A percentile compares a stretch with the other conserved stretches of the same genome.
These are phyloP conservation scores for Ceriops zippeliana DNA, from an alignment of 345 rosid species.

Conservation along the genomic window DNA sequence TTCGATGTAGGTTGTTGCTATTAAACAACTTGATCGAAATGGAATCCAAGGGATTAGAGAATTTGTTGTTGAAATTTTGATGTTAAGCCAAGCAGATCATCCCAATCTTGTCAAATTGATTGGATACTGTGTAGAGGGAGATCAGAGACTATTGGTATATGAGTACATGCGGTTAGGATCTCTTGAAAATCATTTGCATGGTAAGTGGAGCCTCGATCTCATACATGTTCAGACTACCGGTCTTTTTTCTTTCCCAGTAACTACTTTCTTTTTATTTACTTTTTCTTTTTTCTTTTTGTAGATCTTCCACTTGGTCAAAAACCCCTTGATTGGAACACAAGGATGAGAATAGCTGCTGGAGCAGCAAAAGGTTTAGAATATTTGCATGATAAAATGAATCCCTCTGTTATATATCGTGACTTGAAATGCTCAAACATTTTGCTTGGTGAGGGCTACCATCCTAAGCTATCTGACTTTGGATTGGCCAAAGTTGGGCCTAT, in stretches of 20 bases:
- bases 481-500: conserved; percentile 46
- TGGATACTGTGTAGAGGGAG: conserved; percentile 41
- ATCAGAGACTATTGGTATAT: conserved; percentile 42
- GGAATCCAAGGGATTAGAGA: conserved; percentile 43
- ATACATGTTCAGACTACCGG: not conserved
- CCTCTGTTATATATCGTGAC: conserved; percentile 46
- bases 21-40: conserved; percentile 44
- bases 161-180: conserved; percentile 52
- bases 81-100: conserved; percentile 34
- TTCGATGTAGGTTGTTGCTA: conserved; percentile 35
- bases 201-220: conserved; percentile 13
- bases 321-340: conserved; percentile 40
- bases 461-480: conserved; percentile 48
- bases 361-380: conserved; percentile 48
- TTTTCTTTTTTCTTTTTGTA: conserved; percentile 9
- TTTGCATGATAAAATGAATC: conserved; percentile 35
- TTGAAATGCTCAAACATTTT: conserved; percentile 45
- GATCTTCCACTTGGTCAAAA: conserved; percentile 29
- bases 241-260: not conserved
- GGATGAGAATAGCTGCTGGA: conserved; percentile 50
- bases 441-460: conserved; percentile 34
- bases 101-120: conserved; percentile 44
- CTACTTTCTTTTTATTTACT: not conserved
- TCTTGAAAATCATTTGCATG: conserved; percentile 42
- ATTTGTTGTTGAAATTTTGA: conserved; percentile 37